phyloP scores from a whole-genome alignment of 768 basidiomycete species.

The Termitomyces sp. region DNA sequence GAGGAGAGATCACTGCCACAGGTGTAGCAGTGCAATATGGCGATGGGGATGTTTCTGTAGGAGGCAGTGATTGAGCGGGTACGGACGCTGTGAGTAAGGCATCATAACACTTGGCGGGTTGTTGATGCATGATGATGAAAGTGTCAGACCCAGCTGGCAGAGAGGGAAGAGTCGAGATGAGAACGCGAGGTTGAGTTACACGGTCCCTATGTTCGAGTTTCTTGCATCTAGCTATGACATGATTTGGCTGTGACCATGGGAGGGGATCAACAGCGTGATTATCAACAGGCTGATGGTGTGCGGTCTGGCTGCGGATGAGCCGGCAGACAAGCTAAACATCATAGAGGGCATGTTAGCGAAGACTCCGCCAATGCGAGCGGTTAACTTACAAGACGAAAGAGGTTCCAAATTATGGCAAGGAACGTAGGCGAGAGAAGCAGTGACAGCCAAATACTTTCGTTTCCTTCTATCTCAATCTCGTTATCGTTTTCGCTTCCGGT shows the following conservation, averaged over 20 bases:
- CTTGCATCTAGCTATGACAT: neutral
- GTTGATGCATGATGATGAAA: neutral
- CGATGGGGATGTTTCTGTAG: neutral
- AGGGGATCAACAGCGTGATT: neutral
- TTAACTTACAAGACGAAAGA: neutral
- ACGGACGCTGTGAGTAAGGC: too few relatives aligned
- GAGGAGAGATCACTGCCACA: neutral
- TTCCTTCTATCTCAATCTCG: neutral
- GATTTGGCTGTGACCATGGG: neutral
- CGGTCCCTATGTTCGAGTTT: neutral
- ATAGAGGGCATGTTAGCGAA: neutral
- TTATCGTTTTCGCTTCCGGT: neutral
- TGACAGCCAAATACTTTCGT: neutral
- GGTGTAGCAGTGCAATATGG: neutral
- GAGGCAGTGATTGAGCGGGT: neutral
- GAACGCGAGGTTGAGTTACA: neutral
- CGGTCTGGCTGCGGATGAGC: too few relatives aligned
- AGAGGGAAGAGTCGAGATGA: neutral
- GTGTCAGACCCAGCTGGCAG: neutral
- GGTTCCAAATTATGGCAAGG: neutral
- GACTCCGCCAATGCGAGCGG: neutral
- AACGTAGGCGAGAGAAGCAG: neutral
- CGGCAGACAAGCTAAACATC: neutral
- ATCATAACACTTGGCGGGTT: neutral
- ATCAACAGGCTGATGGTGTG: neutral